Conservation (phyloP, 2,329 filamentous ascomycete genomes). For the Fusarium sp. region DNA sequence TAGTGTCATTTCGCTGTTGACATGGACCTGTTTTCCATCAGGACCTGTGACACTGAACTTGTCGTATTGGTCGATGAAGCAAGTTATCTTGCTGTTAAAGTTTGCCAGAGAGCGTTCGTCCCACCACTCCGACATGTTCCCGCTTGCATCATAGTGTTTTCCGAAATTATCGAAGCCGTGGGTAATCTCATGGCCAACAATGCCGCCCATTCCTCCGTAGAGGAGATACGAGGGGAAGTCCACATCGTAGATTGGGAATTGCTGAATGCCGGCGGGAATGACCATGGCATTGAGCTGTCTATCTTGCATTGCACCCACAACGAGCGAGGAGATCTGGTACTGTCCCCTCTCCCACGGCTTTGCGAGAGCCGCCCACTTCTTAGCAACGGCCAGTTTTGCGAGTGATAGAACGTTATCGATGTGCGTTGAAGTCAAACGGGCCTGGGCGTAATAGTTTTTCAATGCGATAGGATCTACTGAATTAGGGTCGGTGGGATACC, state of each 20-base stretch:
- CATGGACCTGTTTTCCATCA: conserved; percentile 69
- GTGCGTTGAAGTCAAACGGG: conserved; percentile 67
- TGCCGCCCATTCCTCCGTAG: conserved; percentile 79
- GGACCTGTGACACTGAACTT: conserved; percentile 72
- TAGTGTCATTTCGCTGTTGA: conserved; percentile 75
- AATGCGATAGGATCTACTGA: conserved; percentile 72
- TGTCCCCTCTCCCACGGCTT: conserved; percentile 73
- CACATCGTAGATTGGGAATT: conserved; percentile 76
- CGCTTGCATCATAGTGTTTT: conserved; percentile 75
- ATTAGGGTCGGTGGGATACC: conserved; percentile 76
- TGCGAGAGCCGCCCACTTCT: conserved; percentile 71
- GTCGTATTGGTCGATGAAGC: conserved; percentile 78
- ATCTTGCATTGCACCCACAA: conserved; percentile 78
- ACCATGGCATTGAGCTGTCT: conserved; percentile 77
- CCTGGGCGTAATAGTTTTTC: conserved; percentile 68
- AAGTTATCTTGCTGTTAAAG: conserved; percentile 73
- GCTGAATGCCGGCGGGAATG: conserved; percentile 75
- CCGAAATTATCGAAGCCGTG: conserved; percentile 80
- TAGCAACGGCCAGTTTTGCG: conserved; percentile 62
- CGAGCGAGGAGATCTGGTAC: conserved; percentile 74
- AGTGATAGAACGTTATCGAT: conserved; percentile 72
- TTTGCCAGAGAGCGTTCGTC: conserved; percentile 70
- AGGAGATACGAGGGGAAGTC: conserved; percentile 75
- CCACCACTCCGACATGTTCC: conserved; percentile 79
- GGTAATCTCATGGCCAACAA: conserved; percentile 79